A percentile compares a stretch with the other conserved stretches of the same genome.
Conservation (phyloP, 2,329 filamentous ascomycete species). For the Cordyceps cateniannulata region DNA sequence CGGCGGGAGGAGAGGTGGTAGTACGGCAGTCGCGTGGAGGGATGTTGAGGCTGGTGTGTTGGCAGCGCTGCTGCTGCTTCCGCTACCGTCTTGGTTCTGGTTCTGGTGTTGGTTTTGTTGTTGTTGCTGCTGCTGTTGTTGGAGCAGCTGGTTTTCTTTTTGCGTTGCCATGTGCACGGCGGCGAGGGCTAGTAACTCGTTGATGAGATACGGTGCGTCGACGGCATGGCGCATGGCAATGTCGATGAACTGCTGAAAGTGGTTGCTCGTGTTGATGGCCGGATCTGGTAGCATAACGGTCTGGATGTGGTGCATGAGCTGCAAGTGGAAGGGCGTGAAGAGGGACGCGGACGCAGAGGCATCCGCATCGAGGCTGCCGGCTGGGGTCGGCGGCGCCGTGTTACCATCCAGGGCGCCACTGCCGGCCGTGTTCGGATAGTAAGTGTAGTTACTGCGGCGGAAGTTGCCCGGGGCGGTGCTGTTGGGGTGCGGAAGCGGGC, state of each 20-base stretch:
- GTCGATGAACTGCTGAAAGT: slow-evolving; percentile 21
- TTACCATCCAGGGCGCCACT: background rate
- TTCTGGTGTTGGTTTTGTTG: background rate
- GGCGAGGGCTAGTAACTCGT: slow-evolving; percentile 39
- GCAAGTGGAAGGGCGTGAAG: slow-evolving; percentile 33
- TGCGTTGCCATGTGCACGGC: slow-evolving; percentile 29
- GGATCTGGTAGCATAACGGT: slow-evolving; percentile 19
- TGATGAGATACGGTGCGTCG: slow-evolving; percentile 37
- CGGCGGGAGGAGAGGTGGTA: slow-evolving; percentile 3
- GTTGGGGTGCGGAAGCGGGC: background rate
- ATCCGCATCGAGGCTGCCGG: slow-evolving; percentile 1
- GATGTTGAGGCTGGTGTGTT: slow-evolving; percentile 16
- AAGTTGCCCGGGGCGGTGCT: background rate
- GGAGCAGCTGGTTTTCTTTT: slow-evolving; percentile 19
- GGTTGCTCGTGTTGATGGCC: slow-evolving; percentile 17
- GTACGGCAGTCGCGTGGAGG: slow-evolving; percentile 2
- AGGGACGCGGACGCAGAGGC: slow-evolving; percentile 16
- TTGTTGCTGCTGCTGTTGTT: slow-evolving; percentile 1
- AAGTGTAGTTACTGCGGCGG: slow-evolving; percentile 8
- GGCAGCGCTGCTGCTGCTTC: background rate
- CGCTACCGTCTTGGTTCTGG: background rate
- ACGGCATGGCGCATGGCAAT: slow-evolving; percentile 27
- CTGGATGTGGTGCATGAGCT: slow-evolving; percentile 33
- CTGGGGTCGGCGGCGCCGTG: background rate
- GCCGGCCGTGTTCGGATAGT: background rate